phyloP scores from a whole-genome alignment of 306 rosid species.

The Prosopis cineraria region DNA sequence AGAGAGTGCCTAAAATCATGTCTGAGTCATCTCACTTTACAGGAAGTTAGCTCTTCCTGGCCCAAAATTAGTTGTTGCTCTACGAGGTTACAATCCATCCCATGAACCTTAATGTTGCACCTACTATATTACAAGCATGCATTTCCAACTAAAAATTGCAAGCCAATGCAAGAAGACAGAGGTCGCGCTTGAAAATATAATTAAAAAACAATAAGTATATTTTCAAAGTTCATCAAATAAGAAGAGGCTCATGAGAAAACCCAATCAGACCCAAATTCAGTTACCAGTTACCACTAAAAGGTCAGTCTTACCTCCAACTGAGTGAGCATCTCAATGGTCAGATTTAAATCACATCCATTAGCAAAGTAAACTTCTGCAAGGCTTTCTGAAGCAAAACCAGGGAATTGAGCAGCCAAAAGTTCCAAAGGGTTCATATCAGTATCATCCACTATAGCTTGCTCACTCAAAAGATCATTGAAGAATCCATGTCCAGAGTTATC shows the following conservation, averaged over 20 bases:
- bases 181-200: neutral
- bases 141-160: slow-evolving; percentile 33
- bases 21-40: slow-evolving; percentile 37
- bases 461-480: slow-evolving; percentile 62
- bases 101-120: slow-evolving; percentile 14
- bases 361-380: slow-evolving; percentile 89
- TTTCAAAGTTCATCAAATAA: neutral
- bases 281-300: slow-evolving; percentile 2
- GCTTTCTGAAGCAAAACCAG: slow-evolving; percentile 93
- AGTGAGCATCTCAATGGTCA: slow-evolving; percentile 90
- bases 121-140: slow-evolving; percentile 1
- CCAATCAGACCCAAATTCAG: slow-evolving; percentile 23
- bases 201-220: neutral
- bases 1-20: neutral
- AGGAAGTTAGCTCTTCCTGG: slow-evolving; percentile 29
- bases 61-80: slow-evolving; percentile 39
- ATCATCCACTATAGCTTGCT: slow-evolving; percentile 63
- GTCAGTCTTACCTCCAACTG: slow-evolving; percentile 82
- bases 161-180: slow-evolving; percentile 19
- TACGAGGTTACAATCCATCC: slow-evolving; percentile 34
- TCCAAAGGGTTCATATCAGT: slow-evolving; percentile 73
- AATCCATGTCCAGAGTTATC: slow-evolving; percentile 66
- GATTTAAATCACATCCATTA: slow-evolving; percentile 73
- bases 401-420: slow-evolving; percentile 81
- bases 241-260: slow-evolving; percentile 12